These are phyloP conservation scores for Stemphylium vesicarium DNA, from an alignment of 2,329 filamentous ascomycete species.

Conservation along the genomic window DNA sequence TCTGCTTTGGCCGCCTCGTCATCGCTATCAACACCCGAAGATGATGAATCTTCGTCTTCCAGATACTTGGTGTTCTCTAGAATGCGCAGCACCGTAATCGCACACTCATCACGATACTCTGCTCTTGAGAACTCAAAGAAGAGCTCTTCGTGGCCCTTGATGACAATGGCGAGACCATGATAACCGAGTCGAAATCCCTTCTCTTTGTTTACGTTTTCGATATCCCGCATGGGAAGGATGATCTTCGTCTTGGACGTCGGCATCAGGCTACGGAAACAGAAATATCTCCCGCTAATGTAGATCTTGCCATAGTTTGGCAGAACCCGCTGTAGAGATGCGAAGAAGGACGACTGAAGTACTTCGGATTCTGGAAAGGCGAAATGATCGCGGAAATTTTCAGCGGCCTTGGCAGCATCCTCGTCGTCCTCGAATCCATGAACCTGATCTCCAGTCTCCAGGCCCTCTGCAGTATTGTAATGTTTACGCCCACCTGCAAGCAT, in stretches of 20 bases:
- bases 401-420: constrained; percentile 60
- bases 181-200: constrained; percentile 94
- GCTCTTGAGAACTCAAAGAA: constrained; percentile 90
- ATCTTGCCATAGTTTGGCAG: constrained; percentile 95
- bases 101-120: constrained; percentile 86
- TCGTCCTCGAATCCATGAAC: constrained; percentile 63
- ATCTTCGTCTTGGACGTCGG: constrained; percentile 90
- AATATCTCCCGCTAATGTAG: constrained; percentile 84
- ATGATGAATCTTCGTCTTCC: constrained; percentile 71
- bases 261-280: constrained; percentile 92
- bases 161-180: constrained; percentile 87
- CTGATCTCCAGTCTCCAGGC: constrained; percentile 68
- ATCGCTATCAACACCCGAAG: constrained; percentile 71
- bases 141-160: constrained; percentile 90
- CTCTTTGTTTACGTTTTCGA: constrained; percentile 93
- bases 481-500: constrained; percentile 94
- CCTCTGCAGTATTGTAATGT: constrained; percentile 81
- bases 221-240: constrained; percentile 86
- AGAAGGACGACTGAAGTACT: constrained; percentile 86
- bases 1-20: constrained; percentile 80
- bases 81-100: constrained; percentile 77
- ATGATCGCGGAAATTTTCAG: constrained; percentile 79
- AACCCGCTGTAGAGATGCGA: constrained; percentile 87
- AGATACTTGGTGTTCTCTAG: constrained; percentile 76
- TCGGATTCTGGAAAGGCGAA: constrained; percentile 88